Evolutionary conservation across 73 alveolate species (phyloP), one percentile per base, ranked within the genome.

Genomic region (Tetrahymena elliotti): DNA sequence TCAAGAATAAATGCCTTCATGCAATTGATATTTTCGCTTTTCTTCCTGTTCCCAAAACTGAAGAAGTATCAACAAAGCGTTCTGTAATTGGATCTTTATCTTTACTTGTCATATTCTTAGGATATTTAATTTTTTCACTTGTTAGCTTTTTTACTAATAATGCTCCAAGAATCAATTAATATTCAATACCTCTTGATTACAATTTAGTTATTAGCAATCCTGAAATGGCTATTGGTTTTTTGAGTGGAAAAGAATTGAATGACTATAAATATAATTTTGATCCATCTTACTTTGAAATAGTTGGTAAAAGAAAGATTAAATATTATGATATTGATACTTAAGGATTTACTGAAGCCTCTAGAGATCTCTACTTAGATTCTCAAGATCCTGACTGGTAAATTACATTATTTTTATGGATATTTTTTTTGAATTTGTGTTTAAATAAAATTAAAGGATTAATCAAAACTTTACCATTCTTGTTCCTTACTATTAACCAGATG

Each of bases 1-100:
- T 68, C 2, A 68, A 10, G n/a, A 68, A 68, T 31, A 68, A 68
- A n/a, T 68, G 88, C 18, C 22, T 94, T 41, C 95, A 84, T 88
- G 47, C 82, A 41, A 18, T 88, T 1, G 96, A 94, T 88, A 31
- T 94, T 34, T 94, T 94, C 37, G 94, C 96, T 16, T 37, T 53
- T 27, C 93, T 94, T 18, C 96, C 96, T 34, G 83, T 94, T 33
- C 96, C 96, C 6, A 88, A 83, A 94, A 94, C 96, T 20, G 93
- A 94, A 84, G 95, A 94, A 34, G 96, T 94, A 16, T 84, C 95
- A 24, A 94, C 96, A 11, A 94, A 47, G 92, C 54, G 93, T 84
- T 83, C 94, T 9, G 52, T 94, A 31, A 84, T 84, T 10, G 96
- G 96, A 40, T 68, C 96, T 20, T 53, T 88, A 24, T 4, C 93